phyloP scores from a whole-genome alignment of 2,329 filamentous ascomycete species.

The Alternaria triticina region DNA sequence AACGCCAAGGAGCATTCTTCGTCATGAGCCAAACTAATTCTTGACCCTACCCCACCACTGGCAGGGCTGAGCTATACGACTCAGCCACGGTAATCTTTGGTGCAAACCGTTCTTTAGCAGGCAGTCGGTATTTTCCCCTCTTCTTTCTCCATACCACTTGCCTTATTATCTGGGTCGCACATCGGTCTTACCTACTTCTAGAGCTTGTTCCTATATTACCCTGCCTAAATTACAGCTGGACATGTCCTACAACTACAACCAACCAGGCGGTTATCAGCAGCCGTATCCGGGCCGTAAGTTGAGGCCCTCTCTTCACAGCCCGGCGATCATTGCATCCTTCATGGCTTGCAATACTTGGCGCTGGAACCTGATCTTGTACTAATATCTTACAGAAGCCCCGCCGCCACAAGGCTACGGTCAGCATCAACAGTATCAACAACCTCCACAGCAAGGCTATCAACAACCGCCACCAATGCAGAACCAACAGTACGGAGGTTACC shows the following conservation, averaged over 20 bases:
- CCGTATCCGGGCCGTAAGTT: slow-evolving; percentile 42
- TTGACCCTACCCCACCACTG: slow-evolving; percentile 4
- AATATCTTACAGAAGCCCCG: slow-evolving; percentile 36
- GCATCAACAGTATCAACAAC: slow-evolving; percentile 14
- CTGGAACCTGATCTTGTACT: slow-evolving; percentile 23
- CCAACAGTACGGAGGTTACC: slow-evolving; percentile 42
- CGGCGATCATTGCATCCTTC: slow-evolving; percentile 12
- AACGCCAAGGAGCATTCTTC: slow-evolving; percentile 6
- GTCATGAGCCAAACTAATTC: slow-evolving; percentile 6
- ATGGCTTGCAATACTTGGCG: slow-evolving; percentile 17
- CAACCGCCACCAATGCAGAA: slow-evolving; percentile 45
- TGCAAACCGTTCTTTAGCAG: neutral
- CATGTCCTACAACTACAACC: slow-evolving; percentile 41
- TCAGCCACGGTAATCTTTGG: slow-evolving; percentile 4
- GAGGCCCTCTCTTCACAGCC: slow-evolving; percentile 10
- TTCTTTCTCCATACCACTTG: neutral
- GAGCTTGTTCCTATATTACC: neutral
- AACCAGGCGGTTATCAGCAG: slow-evolving; percentile 36
- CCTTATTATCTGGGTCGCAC: neutral
- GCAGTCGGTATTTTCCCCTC: neutral
- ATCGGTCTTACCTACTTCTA: neutral
- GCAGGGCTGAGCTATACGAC: slow-evolving; percentile 4
- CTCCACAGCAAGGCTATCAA: slow-evolving; percentile 29
- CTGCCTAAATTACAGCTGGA: neutral
- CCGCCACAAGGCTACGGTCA: slow-evolving; percentile 34